These are phyloP conservation scores for Carex cristatella DNA, from an alignment of 176 grass and related monocot genomes.

Conservation along the genomic window DNA sequence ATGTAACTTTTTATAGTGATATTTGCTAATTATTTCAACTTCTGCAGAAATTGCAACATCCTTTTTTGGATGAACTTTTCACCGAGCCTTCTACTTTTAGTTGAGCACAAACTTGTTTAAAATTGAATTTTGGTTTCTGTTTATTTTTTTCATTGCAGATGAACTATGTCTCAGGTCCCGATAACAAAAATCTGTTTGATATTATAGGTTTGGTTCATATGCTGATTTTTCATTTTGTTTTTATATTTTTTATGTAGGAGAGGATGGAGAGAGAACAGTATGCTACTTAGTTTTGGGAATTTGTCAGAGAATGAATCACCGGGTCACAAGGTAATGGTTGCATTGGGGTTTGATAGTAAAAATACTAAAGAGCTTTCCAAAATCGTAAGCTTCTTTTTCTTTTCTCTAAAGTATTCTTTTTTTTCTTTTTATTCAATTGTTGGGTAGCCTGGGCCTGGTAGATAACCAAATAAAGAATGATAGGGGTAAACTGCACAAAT, in stretches of 20 bases:
- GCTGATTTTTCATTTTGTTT: slow-evolving; percentile 6
- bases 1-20: too few species aligned
- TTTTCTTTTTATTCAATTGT: not conserved
- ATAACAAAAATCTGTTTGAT: slow-evolving; percentile 91
- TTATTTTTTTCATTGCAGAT: slow-evolving; percentile 49
- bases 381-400: slow-evolving; percentile 38
- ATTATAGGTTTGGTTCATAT: slow-evolving; percentile 42
- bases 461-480: too few species aligned
- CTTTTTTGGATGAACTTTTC: too few species aligned
- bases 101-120: too few species aligned
- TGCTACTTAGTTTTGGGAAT: slow-evolving; percentile 70
- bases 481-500: too few species aligned
- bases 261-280: slow-evolving; percentile 64
- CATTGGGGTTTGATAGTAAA: slow-evolving; percentile 69
- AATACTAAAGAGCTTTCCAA: slow-evolving; percentile 58
- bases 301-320: slow-evolving; percentile 78
- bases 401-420: not conserved
- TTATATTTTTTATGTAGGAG: slow-evolving; percentile 34
- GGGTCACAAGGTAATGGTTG: slow-evolving; percentile 68
- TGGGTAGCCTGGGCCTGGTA: too few species aligned
- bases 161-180: slow-evolving; percentile 91
- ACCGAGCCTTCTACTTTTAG: too few species aligned
- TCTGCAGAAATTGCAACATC: too few species aligned
- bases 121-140: not conserved
- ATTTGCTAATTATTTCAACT: too few species aligned